Conservation (phyloP, 768 basidiomycete genomes). For the Xanthoconium stramineum region DNA sequence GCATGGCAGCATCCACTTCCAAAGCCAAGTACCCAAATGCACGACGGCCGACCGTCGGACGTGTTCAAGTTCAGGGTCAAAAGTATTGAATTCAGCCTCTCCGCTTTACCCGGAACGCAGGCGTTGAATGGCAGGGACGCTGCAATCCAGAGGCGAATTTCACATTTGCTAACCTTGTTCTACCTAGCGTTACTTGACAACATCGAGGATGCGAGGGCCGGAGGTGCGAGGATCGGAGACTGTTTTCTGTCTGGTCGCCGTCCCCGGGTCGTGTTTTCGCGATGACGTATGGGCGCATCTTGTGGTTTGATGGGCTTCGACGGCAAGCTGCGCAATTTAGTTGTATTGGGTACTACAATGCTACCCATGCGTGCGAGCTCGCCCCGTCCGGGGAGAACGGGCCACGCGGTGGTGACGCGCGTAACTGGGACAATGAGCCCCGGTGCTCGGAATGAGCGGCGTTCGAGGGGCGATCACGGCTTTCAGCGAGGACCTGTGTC, state of each 20-base stretch:
- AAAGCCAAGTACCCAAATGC: neutral
- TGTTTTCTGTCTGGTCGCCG: neutral
- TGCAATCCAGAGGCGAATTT: neutral
- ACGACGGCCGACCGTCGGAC: neutral
- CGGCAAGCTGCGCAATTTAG: neutral
- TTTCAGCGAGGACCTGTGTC: neutral
- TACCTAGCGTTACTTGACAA: neutral
- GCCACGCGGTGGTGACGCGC: neutral
- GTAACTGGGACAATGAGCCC: neutral
- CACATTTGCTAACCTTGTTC: neutral
- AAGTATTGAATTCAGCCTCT: neutral
- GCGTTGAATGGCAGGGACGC: too few species aligned
- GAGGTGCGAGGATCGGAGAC: neutral
- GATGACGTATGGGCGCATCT: conserved; percentile 3
- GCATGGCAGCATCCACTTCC: neutral
- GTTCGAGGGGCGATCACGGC: neutral
- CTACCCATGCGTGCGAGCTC: too few species aligned
- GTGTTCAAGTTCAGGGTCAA: neutral
- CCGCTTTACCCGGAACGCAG: too few species aligned
- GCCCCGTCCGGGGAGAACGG: neutral
- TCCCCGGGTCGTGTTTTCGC: neutral
- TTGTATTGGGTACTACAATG: too few species aligned
- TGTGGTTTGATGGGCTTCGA: neutral
- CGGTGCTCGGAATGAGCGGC: neutral
- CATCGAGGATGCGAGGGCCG: neutral